Evolutionary conservation across 1,139 yeast species (phyloP), one percentile per base, ranked within the genome.

Genomic region (Hansenula anomala): DNA sequence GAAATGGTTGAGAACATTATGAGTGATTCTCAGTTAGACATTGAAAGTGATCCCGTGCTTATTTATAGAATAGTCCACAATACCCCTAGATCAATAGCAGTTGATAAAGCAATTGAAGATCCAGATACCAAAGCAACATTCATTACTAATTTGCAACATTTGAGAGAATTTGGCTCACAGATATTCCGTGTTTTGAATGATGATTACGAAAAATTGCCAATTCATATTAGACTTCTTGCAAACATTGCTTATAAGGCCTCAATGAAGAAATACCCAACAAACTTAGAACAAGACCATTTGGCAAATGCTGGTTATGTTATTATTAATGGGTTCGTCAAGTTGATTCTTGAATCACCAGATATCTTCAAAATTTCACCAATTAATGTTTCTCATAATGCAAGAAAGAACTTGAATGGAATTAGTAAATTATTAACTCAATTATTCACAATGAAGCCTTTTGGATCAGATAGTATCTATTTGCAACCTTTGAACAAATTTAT

Each of bases 401-500:
- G 70, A 30, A 69, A 71, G 39, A 87, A 87, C 52, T 62, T 88
- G 43, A 61, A 64, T 14, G 77, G 78, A 37, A 66, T 87, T 36
- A 65, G 78, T 30, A 71, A 80, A 43, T 78, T 84, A 18, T 53
- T 87, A 45, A 64, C 74, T 26, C 95, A 87, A 58, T 61, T 85
- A 26, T 80, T 84, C 27, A 61, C 78, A 3, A 75, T 87, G 75
- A 71, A 73, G 45, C 76, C 84, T 3, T 88, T 88, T 61, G 68
- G 71, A 3, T 46, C 58, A 2, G 78, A 73, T 35, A 82, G 84
- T 49, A 76, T 82, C 39, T 88, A 78, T 57, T 63, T 86, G 51
- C 89, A 84, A 52, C 95, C 96, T 2, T 68, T 88, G 55, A 86
- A 86, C 56, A 92, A 84, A 36, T 85, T 77, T 51, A 70, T 88